Base-by-base conservation (phyloP, 495 filamentous ascomycete species). In the Tirmania nivea region DNA sequence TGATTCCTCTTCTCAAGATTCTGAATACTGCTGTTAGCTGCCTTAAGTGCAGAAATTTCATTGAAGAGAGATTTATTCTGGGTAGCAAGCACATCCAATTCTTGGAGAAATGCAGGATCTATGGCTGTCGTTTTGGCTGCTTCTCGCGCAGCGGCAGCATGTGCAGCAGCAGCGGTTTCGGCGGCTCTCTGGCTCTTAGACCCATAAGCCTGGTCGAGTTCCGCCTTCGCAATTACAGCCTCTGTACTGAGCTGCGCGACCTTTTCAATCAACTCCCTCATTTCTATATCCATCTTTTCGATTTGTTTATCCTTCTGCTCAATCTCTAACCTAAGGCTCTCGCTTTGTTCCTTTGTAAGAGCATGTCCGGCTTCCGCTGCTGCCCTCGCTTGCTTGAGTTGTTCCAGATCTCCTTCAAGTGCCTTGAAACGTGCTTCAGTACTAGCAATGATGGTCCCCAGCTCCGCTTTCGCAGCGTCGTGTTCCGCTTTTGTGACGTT, bases 141-240 rank as follows among this genome's bases (percentile, higher is more conserved):
- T 16, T 52, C 56, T 34, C 61, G 59, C 16, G 64, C 54, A 8
- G 62, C 62, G 6, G 55, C 58, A 47, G 19, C 14, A 19, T 9
- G 14, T 19, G 42, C 42, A 19, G n/a, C 16, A 37, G 77, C 71
- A 1, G 84, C 79, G 14, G 76, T 78, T 62, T 86, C 81, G 0
- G 83, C 83, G 6, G 84, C 86, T 20, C 86, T 78, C 65, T 90
- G 72, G 39, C 79, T 75, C 53, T 84, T 71, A 10, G 77, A 77
- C 31, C 86, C 90, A 63, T 94, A 93, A 17, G 90, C 89, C 52
- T 85, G 84, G 62, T 97, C 90, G 35, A 96, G 80, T 69, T 97
- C 90, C 6, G 90, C 90, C 65, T 83, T 85, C 54, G 83, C 83
- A 68, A 97, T 78, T 49, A 88, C 88, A 54, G 93, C 71, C 63